phyloP scores from a whole-genome alignment of 805 yeast species.

The Scheffersomyces lignosus region DNA sequence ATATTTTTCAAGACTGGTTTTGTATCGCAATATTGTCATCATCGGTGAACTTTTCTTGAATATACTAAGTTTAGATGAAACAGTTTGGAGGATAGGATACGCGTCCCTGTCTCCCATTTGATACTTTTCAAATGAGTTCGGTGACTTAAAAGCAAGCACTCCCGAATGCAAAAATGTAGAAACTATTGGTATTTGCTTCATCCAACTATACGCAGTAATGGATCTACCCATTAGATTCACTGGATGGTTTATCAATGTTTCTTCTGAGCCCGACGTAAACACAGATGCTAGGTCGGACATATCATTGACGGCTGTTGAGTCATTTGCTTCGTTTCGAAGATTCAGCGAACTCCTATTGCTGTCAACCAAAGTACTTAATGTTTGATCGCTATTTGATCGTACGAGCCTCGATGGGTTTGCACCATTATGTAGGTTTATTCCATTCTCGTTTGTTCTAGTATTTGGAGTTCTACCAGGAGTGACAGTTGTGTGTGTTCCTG shows the following conservation, averaged over 20 bases:
- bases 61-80: slow-evolving; percentile 19
- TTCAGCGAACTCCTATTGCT: too few species aligned
- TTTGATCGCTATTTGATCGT: too few species aligned
- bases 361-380: too few species aligned
- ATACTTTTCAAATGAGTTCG: slow-evolving; percentile 9
- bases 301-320: too few species aligned
- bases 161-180: slow-evolving; percentile 21
- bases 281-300: slow-evolving; percentile 12
- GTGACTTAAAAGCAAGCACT: slow-evolving; percentile 14
- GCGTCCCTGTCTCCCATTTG: slow-evolving; percentile 5
- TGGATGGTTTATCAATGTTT: slow-evolving; percentile 16
- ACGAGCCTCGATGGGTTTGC: too few species aligned
- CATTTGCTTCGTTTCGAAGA: too few species aligned
- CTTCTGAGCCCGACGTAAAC: slow-evolving; percentile 15
- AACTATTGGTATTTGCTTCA: slow-evolving; percentile 16
- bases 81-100: slow-evolving; percentile 18
- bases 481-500: too few species aligned
- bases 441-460: too few species aligned
- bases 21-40: slow-evolving; percentile 18
- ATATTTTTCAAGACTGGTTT: slow-evolving; percentile 10
- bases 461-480: too few species aligned
- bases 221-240: slow-evolving; percentile 13
- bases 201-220: slow-evolving; percentile 8
- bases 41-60: slow-evolving; percentile 32
- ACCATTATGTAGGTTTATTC: too few species aligned